Conservation (phyloP, 371 early-diverging fungal species). For the Mortierella sp. region DNA sequence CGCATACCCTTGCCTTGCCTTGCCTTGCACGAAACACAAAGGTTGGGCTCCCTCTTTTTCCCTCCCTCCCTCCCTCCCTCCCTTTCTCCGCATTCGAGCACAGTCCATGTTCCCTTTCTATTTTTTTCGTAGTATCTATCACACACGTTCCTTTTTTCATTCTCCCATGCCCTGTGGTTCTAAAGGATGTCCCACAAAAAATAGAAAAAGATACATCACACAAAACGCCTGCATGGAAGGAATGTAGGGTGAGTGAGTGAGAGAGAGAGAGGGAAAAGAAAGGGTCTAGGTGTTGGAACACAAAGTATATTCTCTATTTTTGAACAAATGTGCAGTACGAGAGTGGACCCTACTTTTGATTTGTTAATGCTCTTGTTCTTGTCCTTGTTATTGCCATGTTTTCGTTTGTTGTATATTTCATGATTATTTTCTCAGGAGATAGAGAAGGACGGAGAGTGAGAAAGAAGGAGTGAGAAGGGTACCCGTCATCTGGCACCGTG, state of each 20-base stretch:
- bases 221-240: conserved; percentile 21
- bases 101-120: neutral
- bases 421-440: neutral
- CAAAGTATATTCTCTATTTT: neutral
- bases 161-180: conserved; percentile 18
- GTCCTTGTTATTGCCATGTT: neutral
- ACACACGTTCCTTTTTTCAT: neutral
- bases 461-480: neutral
- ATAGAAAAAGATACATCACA: neutral
- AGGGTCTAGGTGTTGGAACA: neutral
- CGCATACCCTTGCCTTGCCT: neutral
- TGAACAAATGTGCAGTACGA: too few relatives aligned
- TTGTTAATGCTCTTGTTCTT: too few relatives aligned
- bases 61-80: too few relatives aligned
- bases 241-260: conserved; percentile 10
- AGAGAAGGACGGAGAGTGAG: neutral
- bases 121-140: neutral
- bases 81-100: conserved; percentile 1
- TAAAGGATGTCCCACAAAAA: neutral
- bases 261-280: neutral
- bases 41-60: neutral
- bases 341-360: neutral
- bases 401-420: neutral
- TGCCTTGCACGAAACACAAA: neutral
- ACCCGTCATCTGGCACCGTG: neutral